phyloP scores from a whole-genome alignment of 805 yeast genomes.

The Suhomyces prunicola region DNA sequence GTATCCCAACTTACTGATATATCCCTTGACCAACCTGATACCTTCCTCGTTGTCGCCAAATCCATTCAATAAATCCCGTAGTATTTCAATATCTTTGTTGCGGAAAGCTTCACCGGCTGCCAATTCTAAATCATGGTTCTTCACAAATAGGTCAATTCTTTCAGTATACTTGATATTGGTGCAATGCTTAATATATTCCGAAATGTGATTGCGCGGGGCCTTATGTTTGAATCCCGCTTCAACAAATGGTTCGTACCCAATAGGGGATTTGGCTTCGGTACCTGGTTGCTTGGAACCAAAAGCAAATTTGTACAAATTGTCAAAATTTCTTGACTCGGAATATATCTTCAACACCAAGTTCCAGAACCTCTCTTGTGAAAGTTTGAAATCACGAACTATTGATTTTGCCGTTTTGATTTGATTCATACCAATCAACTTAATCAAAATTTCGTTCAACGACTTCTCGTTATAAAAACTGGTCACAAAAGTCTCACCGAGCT shows the following conservation, averaged over 20 bases:
- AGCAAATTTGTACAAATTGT: constrained; percentile 44
- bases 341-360: constrained; percentile 50
- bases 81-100: constrained; percentile 36
- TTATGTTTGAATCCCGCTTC: constrained; percentile 45
- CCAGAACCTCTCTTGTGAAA: constrained; percentile 57
- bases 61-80: constrained; percentile 16
- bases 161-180: constrained; percentile 41
- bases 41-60: constrained; percentile 19
- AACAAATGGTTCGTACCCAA: constrained; percentile 67
- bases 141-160: constrained; percentile 48
- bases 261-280: constrained; percentile 55
- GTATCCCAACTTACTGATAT: constrained; percentile 27
- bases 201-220: constrained; percentile 59
- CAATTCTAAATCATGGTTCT: constrained; percentile 48
- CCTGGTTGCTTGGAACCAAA: constrained; percentile 40
- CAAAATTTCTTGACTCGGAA: constrained; percentile 49
- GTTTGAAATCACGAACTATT: constrained; percentile 49
- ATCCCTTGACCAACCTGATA: constrained; percentile 15
- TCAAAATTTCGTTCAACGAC: constrained; percentile 25
- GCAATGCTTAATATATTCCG: constrained; percentile 56
- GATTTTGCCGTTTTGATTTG: constrained; percentile 51
- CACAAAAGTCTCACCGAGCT: constrained; percentile 33
- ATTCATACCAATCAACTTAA: constrained; percentile 32
- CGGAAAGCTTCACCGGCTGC: constrained; percentile 51
- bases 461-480: constrained; percentile 25